A percentile compares a stretch with the other conserved stretches of the same genome.
These are phyloP conservation scores for Basipetospora sp. DNA, from an alignment of 2,329 filamentous ascomycete species.

Conservation along the genomic window DNA sequence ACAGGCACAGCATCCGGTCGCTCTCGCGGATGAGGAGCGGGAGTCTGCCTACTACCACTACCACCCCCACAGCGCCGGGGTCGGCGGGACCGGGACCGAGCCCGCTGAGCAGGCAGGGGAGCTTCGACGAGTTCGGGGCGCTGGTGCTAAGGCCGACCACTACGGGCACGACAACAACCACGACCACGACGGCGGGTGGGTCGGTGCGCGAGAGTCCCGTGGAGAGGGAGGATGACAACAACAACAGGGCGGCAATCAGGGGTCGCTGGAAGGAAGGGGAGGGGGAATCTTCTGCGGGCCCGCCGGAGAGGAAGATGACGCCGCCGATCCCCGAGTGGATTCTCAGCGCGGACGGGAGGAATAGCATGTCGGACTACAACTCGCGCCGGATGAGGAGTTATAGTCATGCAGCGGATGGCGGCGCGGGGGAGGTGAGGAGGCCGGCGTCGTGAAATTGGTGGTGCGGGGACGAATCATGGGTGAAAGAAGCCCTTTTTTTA, in stretches of 20 bases:
- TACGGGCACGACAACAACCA: neutral
- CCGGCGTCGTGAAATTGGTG: no score
- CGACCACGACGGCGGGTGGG: neutral
- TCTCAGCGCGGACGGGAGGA: conserved; percentile 35
- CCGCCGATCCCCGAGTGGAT: conserved; percentile 50
- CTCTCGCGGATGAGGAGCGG: conserved; percentile 41
- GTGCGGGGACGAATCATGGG: no score
- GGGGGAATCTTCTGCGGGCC: conserved; percentile 6
- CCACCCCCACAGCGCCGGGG: no score
- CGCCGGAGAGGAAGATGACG: conserved; percentile 34
- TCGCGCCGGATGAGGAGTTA: conserved; percentile 35
- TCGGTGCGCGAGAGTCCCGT: conserved; percentile 9
- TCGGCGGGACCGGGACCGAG: no score
- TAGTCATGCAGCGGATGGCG: no score
- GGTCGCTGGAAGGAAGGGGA: no score
- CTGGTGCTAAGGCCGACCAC: conserved; percentile 10
- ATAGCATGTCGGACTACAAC: conserved; percentile 33
- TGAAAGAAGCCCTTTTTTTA: no score
- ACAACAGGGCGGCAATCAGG: conserved; percentile 9
- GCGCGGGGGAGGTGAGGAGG: no score
- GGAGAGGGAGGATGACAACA: conserved; percentile 11
- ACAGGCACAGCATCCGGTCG: conserved; percentile 35
- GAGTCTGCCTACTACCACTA: conserved; percentile 36
- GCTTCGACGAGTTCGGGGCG: conserved; percentile 30
- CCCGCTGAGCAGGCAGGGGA: conserved; percentile 35